Evolutionary conservation across 2,329 filamentous ascomycete species (phyloP), one percentile per base, ranked within the genome.

Genomic region (Boeremia lycopersici): DNA sequence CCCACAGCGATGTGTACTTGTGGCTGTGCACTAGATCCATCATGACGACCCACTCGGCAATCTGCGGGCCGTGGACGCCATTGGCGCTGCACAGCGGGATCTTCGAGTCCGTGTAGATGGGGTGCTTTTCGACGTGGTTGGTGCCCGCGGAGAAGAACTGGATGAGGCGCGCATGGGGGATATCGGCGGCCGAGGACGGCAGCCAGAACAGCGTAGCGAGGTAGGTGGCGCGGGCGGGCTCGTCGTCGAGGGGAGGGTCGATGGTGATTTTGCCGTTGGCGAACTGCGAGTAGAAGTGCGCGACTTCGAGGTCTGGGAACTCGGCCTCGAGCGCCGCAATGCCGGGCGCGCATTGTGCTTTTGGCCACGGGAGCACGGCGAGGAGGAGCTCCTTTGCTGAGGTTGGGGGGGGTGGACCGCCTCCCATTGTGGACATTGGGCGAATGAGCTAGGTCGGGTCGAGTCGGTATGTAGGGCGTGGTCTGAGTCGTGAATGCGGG

Each of bases 41-140:
- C 79, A 88, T 78, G 26, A 88, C 72, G 11, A 86, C 82, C 86
- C 86, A 89, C 75, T 89, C 86, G 0, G 85, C 79, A 44, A 89
- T 89, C 52, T 86, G 84, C 0, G 86, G 86, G 1, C 84, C 84
- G 64, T 86, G 84, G 41, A 86, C 81, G 23, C 84, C 81, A 4
- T 79, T 82, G 30, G 78, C 79, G 3, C 81, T 85, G 3, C 82
- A 82, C 51, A 87, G 75, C 0, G 80, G 76, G 45, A 86, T 80
- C 25, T 81, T 66, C 12, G 78, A 81, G 41, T 80, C 72, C 6
- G 74, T 82, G 57, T 84, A 80, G 35, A 86, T 78, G 0, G 83
- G 83, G 50, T 81, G 74, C n/a, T 78, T 65, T 33, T 79, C 65
- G 19, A 85, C 65, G 52, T 83, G 81, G 63, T 87, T 84, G 41